A percentile compares a stretch with the other conserved stretches of the same genome.
phyloP scores from a whole-genome alignment of 2,329 filamentous ascomycete species.

The Phoma sp. region DNA sequence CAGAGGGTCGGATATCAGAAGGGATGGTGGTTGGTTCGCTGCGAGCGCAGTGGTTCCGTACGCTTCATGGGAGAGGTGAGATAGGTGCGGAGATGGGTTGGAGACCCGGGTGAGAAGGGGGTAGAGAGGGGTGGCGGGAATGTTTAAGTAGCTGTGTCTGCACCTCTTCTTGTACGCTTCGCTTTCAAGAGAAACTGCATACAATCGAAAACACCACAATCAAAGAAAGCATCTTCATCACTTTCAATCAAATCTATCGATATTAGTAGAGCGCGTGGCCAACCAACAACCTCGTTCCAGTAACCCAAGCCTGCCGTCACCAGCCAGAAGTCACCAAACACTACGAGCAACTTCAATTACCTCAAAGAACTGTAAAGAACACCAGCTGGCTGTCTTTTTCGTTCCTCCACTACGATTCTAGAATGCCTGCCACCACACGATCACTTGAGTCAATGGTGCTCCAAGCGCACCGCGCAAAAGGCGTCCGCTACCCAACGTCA shows the following conservation, averaged over 20 bases:
- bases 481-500: conserved; percentile 39
- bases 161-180: not conserved
- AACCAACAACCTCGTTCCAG: not conserved
- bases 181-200: no score
- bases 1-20: not conserved
- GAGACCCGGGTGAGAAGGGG: not conserved
- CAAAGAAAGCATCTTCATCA: no score
- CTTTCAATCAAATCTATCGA: no score
- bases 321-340: not conserved
- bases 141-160: not conserved
- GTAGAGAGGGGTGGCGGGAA: not conserved
- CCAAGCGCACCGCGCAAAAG: conserved; percentile 45
- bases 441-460: conserved; percentile 41
- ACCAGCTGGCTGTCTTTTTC: not conserved
- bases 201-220: no score
- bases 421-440: conserved; percentile 35
- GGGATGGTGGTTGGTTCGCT: not conserved
- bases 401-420: not conserved
- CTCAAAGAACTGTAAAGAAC: not conserved
- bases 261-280: not conserved
- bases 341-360: not conserved
- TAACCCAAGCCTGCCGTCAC: not conserved
- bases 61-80: not conserved
- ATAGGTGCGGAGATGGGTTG: conserved; percentile 5
- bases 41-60: not conserved